These are phyloP conservation scores for Rhodocollybia butyracea DNA, from an alignment of 768 basidiomycete species.

Conservation along the genomic window DNA sequence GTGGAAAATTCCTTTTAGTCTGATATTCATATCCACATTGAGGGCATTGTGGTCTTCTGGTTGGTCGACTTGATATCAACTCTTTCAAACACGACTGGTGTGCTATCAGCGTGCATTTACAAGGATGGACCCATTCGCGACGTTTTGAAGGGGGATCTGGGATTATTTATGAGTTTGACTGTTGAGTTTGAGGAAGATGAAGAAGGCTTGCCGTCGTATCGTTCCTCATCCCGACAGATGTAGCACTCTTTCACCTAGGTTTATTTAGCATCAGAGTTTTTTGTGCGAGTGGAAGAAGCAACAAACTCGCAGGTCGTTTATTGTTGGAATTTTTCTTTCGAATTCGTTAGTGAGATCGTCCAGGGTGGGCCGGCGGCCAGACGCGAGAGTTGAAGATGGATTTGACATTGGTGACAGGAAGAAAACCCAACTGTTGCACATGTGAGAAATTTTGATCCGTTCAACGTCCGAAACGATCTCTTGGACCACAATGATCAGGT, in stretches of 20 bases:
- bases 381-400: not conserved
- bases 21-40: conserved; percentile 4
- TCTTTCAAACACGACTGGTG: conserved; percentile 9
- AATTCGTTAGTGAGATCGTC: not conserved
- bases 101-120: conserved; percentile 11
- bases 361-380: not conserved
- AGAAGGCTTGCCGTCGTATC: conserved; percentile 2
- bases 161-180: not conserved
- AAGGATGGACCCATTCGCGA: conserved; percentile 11
- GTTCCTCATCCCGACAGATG: conserved; percentile 6
- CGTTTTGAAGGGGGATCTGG: not conserved
- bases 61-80: not conserved
- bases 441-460: too few relatives aligned
- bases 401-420: too few relatives aligned
- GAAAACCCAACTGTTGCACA: too few relatives aligned
- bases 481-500: too few relatives aligned
- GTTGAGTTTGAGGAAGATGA: not conserved
- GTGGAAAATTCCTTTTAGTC: not conserved
- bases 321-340: not conserved
- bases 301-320: conserved; percentile 8
- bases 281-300: too few relatives aligned
- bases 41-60: conserved; percentile 4
- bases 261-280: not conserved
- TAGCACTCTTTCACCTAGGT: conserved; percentile 6
- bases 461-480: too few relatives aligned